Evolutionary conservation across 257 asterid genomes (phyloP), one percentile per base, ranked within the genome.

Genomic region (Galeopsis tetrahit): DNA sequence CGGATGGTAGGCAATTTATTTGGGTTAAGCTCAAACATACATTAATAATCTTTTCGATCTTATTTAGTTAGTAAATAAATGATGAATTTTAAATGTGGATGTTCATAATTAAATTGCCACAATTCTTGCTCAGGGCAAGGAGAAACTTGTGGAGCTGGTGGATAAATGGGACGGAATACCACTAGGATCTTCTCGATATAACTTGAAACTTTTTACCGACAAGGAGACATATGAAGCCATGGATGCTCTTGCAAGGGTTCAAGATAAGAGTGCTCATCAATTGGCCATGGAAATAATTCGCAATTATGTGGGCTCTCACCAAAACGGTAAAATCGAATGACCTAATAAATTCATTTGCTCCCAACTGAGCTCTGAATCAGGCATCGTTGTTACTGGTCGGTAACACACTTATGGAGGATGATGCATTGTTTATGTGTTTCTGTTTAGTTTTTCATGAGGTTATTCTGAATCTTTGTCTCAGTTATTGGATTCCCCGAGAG

Each of bases 151-250:
- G 69, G 97, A 83, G 80, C 60, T 91, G 80, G 88, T 93, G 66
- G 88, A 88, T 63, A 86, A 83, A 67, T 91, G 97, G 97, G 96
- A 84, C 7, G 98, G 96, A 69, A 58, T 87, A 55, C 96, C 97
- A 14, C 70, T 59, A 55, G 76, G 83, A 55, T 55, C 88, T 62
- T 74, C 96, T 4, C 82, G 89, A 5, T 86, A 81, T 80, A 89
- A 86, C 85, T 73, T 89, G 86, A 91, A 86, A 71, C 92, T 91
- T 21, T 87, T 87, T 66, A 74, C 97, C 49, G 94, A 89, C 83
- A 89, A 84, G 86, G 94, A 81, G 76, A 89, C 96, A 3, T 89
- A 80, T 36, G 89, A 84, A 79, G 82, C 86, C 58, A 67, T 89
- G 81, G 90, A 84, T 73, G 80, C 81, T 67, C 85, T 89, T 4